A percentile compares a stretch with the other conserved stretches of the same genome.
phyloP scores from a whole-genome alignment of 148 eudicot species.

The Suaeda aralocaspica region DNA sequence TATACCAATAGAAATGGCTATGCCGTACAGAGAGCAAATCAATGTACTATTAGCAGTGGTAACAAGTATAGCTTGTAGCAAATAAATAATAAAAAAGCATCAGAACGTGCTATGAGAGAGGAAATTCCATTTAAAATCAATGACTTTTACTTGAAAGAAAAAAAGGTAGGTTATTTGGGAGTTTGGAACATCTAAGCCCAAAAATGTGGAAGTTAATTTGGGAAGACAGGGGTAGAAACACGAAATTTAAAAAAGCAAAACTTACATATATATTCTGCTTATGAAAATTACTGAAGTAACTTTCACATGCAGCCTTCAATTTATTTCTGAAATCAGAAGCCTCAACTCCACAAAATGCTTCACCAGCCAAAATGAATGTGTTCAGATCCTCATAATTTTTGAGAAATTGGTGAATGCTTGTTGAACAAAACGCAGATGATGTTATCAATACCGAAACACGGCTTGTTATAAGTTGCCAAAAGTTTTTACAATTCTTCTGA shows the following conservation, averaged over 20 bases:
- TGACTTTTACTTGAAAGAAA: no score
- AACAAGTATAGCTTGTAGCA: no score
- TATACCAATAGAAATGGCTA: not conserved
- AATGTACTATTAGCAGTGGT: no score
- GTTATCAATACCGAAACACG: slow-evolving; percentile 84
- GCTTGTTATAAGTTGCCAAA: slow-evolving; percentile 89
- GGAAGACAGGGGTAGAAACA: not conserved
- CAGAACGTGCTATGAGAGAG: no score
- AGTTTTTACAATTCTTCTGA: slow-evolving; percentile 76
- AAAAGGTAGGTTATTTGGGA: no score
- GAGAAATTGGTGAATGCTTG: slow-evolving; percentile 91
- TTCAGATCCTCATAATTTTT: slow-evolving; percentile 83
- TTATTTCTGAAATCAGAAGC: slow-evolving; percentile 80
- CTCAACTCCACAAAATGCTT: slow-evolving; percentile 82
- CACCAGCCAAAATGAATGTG: slow-evolving; percentile 78
- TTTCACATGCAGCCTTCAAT: slow-evolving; percentile 72
- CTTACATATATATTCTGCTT: slow-evolving; percentile 88
- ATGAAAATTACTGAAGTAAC: slow-evolving; percentile 72
- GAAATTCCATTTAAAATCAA: no score
- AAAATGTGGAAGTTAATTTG: slow-evolving; percentile 1
- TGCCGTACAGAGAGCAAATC: no score
- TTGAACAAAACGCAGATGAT: slow-evolving; percentile 76
- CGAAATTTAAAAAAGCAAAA: slow-evolving; percentile 1
- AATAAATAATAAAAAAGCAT: no score
- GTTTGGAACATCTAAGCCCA: no score